phyloP scores from a whole-genome alignment of 2,329 filamentous ascomycete genomes.

The Fusarium palustre region DNA sequence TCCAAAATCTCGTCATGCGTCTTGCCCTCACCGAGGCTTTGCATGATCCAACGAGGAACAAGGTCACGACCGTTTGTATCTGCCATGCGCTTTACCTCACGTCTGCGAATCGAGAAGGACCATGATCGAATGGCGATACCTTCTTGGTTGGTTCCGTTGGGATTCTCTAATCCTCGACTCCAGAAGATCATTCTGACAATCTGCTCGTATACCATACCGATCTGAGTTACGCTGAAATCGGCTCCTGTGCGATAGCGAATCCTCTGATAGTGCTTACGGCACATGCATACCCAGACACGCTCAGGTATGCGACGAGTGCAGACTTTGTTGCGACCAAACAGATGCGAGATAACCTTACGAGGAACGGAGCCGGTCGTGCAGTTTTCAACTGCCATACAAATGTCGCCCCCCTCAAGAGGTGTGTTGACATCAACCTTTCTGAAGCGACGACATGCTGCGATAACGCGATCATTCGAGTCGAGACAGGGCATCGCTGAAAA shows the following conservation, averaged over 20 bases:
- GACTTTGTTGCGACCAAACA: conserved; percentile 85
- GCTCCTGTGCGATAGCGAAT: conserved; percentile 74
- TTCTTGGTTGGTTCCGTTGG: conserved; percentile 44
- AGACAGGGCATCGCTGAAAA: conserved; percentile 5
- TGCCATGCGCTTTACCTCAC: conserved; percentile 69
- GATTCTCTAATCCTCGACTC: conserved; percentile 63
- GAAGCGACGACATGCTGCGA: conserved; percentile 35
- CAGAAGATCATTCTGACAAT: conserved; percentile 72
- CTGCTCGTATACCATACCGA: conserved; percentile 71
- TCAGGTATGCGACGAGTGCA: conserved; percentile 77
- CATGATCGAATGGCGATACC: conserved; percentile 60
- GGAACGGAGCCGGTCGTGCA: conserved; percentile 71
- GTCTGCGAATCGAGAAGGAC: conserved; percentile 72
- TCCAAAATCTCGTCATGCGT: conserved; percentile 60
- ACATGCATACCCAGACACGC: conserved; percentile 79
- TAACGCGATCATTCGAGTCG: conserved; percentile 36
- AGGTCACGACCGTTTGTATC: conserved; percentile 46
- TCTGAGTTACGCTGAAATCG: conserved; percentile 71
- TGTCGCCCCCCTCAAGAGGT: conserved; percentile 46
- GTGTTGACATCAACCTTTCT: conserved; percentile 30
- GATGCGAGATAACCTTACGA: conserved; percentile 82
- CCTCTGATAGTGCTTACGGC: conserved; percentile 86
- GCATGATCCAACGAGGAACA: conserved; percentile 59
- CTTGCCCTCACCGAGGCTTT: conserved; percentile 60
- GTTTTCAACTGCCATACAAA: conserved; percentile 67